These are phyloP conservation scores for Xylariaceae sp. DNA, from an alignment of 2,329 filamentous ascomycete species.

Conservation along the genomic window DNA sequence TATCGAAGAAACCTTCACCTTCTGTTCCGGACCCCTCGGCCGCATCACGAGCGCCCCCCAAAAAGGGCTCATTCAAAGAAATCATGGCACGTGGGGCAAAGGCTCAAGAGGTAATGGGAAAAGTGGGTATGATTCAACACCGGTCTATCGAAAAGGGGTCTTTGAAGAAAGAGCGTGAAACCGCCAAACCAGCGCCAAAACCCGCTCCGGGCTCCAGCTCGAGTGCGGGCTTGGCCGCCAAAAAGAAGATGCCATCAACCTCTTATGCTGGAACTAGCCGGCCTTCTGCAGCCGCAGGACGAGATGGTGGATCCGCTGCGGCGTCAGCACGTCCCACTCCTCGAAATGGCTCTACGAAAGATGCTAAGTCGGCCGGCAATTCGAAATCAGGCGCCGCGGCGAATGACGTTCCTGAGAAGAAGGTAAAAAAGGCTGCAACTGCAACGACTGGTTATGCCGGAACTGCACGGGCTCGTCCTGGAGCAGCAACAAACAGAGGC, in stretches of 20 bases:
- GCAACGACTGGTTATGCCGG: conserved; percentile 63
- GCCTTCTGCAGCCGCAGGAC: conserved; percentile 16
- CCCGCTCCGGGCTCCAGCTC: conserved; percentile 18
- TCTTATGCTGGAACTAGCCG: conserved; percentile 26
- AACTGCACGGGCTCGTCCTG: conserved; percentile 55
- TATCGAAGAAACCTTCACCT: conserved; percentile 26
- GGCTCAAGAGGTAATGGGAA: conserved; percentile 55
- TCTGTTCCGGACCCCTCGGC: conserved; percentile 26
- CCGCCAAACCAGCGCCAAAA: conserved; percentile 41
- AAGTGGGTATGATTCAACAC: conserved; percentile 67
- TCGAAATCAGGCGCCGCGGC: conserved; percentile 28
- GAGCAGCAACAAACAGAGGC: conserved; percentile 31
- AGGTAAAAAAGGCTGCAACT: conserved; percentile 54
- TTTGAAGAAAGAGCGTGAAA: conserved; percentile 49
- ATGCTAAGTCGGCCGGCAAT: conserved; percentile 26
- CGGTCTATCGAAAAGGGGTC: conserved; percentile 63
- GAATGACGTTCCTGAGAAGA: conserved; percentile 46
- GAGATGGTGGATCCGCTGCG: conserved; percentile 19
- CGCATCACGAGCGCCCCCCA: conserved; percentile 43
- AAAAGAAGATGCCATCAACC: conserved; percentile 26
- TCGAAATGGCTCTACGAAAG: conserved; percentile 25
- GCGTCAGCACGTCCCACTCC: conserved; percentile 15
- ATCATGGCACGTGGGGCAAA: conserved; percentile 68
- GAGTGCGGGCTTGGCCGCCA: conserved; percentile 22
- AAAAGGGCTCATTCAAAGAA: conserved; percentile 70